Evolutionary conservation across 2,329 filamentous ascomycete species (phyloP).

Genomic region (Ceratocystis destructans): DNA sequence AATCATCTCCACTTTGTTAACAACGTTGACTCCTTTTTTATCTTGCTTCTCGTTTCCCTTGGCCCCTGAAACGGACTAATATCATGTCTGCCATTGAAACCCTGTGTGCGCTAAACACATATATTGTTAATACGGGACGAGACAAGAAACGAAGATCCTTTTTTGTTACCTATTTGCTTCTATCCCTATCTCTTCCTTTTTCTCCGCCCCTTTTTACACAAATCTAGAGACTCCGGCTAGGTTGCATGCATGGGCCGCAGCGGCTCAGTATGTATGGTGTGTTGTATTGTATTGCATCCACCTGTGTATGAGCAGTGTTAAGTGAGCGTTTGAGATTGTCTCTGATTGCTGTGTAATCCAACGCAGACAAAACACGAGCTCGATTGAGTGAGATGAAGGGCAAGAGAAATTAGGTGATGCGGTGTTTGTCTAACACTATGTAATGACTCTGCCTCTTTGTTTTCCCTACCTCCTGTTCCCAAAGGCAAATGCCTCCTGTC

Average conservation of each 20-base stretch:
- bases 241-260: no score
- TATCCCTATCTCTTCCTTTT: slow-evolving; percentile 8
- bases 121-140: slow-evolving; percentile 1
- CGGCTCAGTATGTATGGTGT: no score
- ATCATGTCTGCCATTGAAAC: slow-evolving; percentile 14
- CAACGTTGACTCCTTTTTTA: background rate
- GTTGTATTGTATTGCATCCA: no score
- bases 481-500: background rate
- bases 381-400: background rate
- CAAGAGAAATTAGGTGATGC: no score
- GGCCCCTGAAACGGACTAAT: slow-evolving; percentile 15
- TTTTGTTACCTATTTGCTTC: slow-evolving; percentile 17
- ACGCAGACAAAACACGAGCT: background rate
- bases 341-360: slow-evolving; percentile 17
- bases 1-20: background rate
- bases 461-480: background rate
- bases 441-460: background rate
- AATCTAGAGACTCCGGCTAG: no score
- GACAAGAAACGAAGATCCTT: background rate
- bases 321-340: slow-evolving; percentile 17
- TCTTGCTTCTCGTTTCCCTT: background rate
- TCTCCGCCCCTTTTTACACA: slow-evolving; percentile 17
- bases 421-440: background rate
- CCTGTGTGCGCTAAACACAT: slow-evolving; percentile 1
- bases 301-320: background rate